A percentile compares a stretch with the other conserved stretches of the same genome.
These are phyloP conservation scores for Geotrichum citri-aurantii DNA, from an alignment of 1,139 yeast species.

Conservation along the genomic window DNA sequence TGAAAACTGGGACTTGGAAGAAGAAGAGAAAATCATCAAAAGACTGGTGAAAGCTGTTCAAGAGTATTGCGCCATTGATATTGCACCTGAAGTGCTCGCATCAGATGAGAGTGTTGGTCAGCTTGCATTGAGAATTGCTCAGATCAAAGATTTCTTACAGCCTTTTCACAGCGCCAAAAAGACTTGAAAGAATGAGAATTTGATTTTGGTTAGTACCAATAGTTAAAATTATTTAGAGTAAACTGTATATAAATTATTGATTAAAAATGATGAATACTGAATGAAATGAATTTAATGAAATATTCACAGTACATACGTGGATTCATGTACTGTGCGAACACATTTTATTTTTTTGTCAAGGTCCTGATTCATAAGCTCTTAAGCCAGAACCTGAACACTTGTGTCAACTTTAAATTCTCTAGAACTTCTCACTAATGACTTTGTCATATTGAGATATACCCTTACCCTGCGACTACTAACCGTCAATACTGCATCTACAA, in stretches of 20 bases:
- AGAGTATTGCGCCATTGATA: conserved; percentile 32
- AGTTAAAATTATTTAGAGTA: neutral
- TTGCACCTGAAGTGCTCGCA: conserved; percentile 33
- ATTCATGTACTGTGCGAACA: no score
- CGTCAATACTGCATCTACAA: neutral
- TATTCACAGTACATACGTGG: no score
- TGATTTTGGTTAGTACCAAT: neutral
- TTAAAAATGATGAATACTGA: neutral
- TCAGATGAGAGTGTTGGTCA: conserved; percentile 30
- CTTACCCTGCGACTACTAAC: neutral
- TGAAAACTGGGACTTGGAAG: conserved; percentile 29
- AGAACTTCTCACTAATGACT: neutral
- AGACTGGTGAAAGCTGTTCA: conserved; percentile 32
- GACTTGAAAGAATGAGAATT: neutral
- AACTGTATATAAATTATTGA: neutral
- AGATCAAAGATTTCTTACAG: conserved; percentile 29
- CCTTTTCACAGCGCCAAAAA: conserved; percentile 24
- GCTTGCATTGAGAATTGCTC: conserved; percentile 30
- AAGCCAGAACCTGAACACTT: neutral
- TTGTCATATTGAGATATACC: neutral
- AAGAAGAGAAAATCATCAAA: conserved; percentile 27
- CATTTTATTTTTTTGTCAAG: no score
- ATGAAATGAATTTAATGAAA: neutral
- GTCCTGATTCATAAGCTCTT: neutral
- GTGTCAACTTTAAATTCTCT: neutral